phyloP scores from a whole-genome alignment of 2,329 filamentous ascomycete species.

The Microcyclosporella mali region DNA sequence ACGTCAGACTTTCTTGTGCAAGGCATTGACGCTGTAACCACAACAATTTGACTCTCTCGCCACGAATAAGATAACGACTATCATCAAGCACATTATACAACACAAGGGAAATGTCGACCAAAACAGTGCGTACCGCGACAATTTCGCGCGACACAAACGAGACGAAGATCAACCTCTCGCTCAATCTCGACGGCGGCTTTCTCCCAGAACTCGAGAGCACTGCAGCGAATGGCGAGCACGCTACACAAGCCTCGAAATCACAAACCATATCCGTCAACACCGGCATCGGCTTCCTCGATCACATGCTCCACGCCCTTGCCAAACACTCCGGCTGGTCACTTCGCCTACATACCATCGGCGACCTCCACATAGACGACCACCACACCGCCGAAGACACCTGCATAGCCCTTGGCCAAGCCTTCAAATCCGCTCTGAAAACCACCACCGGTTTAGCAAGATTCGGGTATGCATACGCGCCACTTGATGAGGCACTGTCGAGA shows the following conservation, averaged over 20 bases:
- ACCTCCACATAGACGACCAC: slow-evolving; percentile 96
- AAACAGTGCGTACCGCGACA: slow-evolving; percentile 60
- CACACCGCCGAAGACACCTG: slow-evolving; percentile 96
- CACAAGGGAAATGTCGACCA: slow-evolving; percentile 20
- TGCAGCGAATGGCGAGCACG: slow-evolving; percentile 63
- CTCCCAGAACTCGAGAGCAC: slow-evolving; percentile 31
- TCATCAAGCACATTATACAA: neutral
- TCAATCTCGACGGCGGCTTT: slow-evolving; percentile 86
- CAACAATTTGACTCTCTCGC: too few relatives aligned
- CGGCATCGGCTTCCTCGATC: slow-evolving; percentile 94
- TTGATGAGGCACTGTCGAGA: slow-evolving; percentile 90
- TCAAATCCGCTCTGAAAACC: slow-evolving; percentile 70
- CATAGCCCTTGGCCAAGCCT: slow-evolving; percentile 79
- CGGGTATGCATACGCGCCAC: slow-evolving; percentile 83
- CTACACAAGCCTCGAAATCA: slow-evolving; percentile 73
- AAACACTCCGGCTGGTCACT: slow-evolving; percentile 96
- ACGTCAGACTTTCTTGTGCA: slow-evolving; percentile 6
- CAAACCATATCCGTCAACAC: slow-evolving; percentile 86
- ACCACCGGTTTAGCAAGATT: slow-evolving; percentile 82
- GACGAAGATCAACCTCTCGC: slow-evolving; percentile 87
- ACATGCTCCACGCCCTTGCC: slow-evolving; percentile 95
- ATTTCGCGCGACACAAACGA: slow-evolving; percentile 92
- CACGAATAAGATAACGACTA: too few relatives aligned
- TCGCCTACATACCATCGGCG: slow-evolving; percentile 73
- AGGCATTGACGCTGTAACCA: neutral